Evolutionary conservation across 352 stramenopile genomes (phyloP), one percentile per base, ranked within the genome.

Genomic region (Phytopythium sindhum): DNA sequence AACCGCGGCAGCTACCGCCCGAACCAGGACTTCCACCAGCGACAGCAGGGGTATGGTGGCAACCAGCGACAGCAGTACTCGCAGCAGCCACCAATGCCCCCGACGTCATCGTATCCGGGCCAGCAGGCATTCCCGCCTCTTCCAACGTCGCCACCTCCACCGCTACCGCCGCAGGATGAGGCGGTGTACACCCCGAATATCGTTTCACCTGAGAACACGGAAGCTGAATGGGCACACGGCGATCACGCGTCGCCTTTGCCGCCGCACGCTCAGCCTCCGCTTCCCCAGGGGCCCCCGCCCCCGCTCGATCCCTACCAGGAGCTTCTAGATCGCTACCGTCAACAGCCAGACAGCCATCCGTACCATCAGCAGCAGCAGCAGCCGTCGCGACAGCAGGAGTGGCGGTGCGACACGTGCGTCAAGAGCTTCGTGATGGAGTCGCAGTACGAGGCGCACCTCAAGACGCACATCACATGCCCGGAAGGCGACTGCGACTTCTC

Each of bases 371-470:
- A 61, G 1, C 42, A 24, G 7, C 59, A 59, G 28, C 26, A 47
- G 50, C 17, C 37, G 42, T 21, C 41, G 19, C 42, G n/a, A 17
- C 33, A 54, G 19, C 41, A 60, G 33, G 56, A 70, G 26, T 94
- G 69, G 68, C 73, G 72, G 28, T 95, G 86, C 61, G 81, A 86
- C 52, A 64, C 80, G 12, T 95, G 86, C 29, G 81, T 84, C 12
- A 95, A 95, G 66, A 77, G 69, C 15, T 95, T 95, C 50, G 54
- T 68, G 8, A 77, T 90, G 53, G 74, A 72, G 31, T 95, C 86
- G 12, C 86, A 95, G 64, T 78, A 82, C 35, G 65, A 88, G 56
- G 86, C 84, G 9, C 86, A 95, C 58, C 28, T 91, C 21, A 76
- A 81, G 52, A 91, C 81, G 19, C 86, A 95, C 69, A 79, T 93